Base-by-base conservation (phyloP, 1,284 basidiomycete genomes). In the Pholiota adiposa region DNA sequence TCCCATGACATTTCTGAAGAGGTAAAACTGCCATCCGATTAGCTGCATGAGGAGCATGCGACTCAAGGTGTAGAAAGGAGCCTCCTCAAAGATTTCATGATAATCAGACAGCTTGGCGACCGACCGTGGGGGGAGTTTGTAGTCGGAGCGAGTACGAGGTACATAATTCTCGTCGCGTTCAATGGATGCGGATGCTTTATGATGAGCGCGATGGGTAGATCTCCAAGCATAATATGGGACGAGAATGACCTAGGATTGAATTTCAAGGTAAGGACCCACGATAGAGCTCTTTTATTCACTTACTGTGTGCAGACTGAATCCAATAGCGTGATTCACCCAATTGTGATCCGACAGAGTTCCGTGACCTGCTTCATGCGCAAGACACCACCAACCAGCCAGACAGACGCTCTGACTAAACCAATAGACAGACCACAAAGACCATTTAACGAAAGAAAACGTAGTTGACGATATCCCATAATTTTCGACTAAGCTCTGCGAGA, bases 11-110 rank as follows among this genome's bases (percentile, higher is more conserved):
- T 38, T 88, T 89, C 52, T 77, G 16, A 48, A 19, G 36, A 59
- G 54, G 52, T 54, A 12, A 65, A 60, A 55, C 41, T 16, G 54
- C 41, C 27, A 60, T 52, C 19, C 51, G 11, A 53, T 34, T 8
- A 53, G 36, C 54, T 90, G 82, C 82, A 90, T 90, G 36, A 87
- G 67, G 43, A 92, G 63, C 74, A 92, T 79, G 67, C 86, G 82
- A 62, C 69, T 70, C 4, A 74, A 63, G 2, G 71, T 74, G 56
- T 69, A 74, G 16, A 66, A 65, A n/a, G 73, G 73, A 1, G 73
- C 73, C 52, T 75, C 72, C 55, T 73, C 72, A 7, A 74, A 63
- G n/a, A 71, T 59, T 40, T 74, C 69, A 12, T 63, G 58, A 51
- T 74, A 75, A 56, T 75, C 69, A 66, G 71, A 66, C 25, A 62